Percentiles rank a stretch among this genome's conserved stretches.
These are phyloP conservation scores for Rauvolfia tetraphylla DNA, from an alignment of 257 asterid species.

Conservation along the genomic window DNA sequence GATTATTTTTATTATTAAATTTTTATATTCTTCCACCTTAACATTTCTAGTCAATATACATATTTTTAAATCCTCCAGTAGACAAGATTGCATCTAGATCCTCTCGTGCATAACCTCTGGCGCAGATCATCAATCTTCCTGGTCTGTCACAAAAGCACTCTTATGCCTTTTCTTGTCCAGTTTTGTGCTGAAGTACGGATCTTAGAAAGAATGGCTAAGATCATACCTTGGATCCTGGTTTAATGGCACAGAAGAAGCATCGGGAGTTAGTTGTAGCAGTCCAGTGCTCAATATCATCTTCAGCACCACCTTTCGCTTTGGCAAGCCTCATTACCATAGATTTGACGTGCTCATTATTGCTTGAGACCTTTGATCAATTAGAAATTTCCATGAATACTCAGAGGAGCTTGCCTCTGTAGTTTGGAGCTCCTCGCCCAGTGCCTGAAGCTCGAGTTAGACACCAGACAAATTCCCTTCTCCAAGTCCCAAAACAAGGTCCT, in stretches of 20 bases:
- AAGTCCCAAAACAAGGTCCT: too few species aligned
- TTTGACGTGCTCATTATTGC: slow-evolving; percentile 48
- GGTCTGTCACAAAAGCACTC: slow-evolving; percentile 28
- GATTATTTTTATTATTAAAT: too few species aligned
- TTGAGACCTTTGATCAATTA: too few species aligned
- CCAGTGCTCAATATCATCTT: slow-evolving; percentile 39
- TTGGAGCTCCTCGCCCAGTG: too few species aligned
- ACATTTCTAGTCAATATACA: too few species aligned
- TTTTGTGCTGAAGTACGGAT: slow-evolving; percentile 4
- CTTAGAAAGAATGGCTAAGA: slow-evolving; percentile 14
- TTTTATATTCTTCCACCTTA: too few species aligned
- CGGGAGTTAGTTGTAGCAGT: slow-evolving; percentile 39
- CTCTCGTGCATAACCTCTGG: slow-evolving; percentile 70
- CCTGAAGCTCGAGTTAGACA: too few species aligned
- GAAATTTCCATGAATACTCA: too few species aligned
- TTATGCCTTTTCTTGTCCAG: slow-evolving; percentile 8
- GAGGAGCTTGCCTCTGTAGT: too few species aligned
- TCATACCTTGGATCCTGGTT: slow-evolving; percentile 50
- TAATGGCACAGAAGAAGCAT: slow-evolving; percentile 56
- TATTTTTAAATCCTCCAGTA: too few species aligned
- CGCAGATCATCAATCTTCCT: slow-evolving; percentile 49
- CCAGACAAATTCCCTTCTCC: too few species aligned
- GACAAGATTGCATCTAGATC: slow-evolving; percentile 54
- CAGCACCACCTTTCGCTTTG: slow-evolving; percentile 33
- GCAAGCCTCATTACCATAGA: slow-evolving; percentile 44